Evolutionary conservation across 2,329 filamentous ascomycete genomes (phyloP), one percentile per base, ranked within the genome.

Genomic region (Neurospora crassa): DNA sequence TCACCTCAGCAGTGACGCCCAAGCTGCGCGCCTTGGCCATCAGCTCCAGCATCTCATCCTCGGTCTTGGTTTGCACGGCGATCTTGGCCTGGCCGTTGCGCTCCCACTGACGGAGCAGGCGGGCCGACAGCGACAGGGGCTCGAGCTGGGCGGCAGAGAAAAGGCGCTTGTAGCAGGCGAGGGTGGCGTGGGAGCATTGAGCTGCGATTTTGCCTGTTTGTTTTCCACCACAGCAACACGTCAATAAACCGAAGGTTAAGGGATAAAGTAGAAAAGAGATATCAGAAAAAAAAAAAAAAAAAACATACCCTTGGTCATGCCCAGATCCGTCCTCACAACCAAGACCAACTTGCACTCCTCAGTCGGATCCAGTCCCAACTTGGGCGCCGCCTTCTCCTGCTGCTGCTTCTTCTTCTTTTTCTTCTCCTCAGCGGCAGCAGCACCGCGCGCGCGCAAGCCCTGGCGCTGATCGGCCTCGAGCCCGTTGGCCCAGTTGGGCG

Each of bases 331-430:
- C 79, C 96, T 85, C 70, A 98, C 95, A 4, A 97, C 93, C 42
- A 99, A 84, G 16, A 97, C 93, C 71, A 98, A 85, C 83, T 98
- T 98, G 84, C 95, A 97, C 81, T 97, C 94, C 81, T 97, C 94
- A 34, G 83, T 85, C 67, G 76, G 72, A 47, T 81, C 83, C 24
- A 76, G 74, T 37, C 34, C 34, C 34, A 37, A 37, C 34, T 37
- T 37, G 34, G 34, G 34, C 34, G 34, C 34, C 34, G 34, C 74
- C 24, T 74, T 82, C 78, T 83, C 74, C 24, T 74, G 81, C 78
- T 83, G 83, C 73, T 79, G 81, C 78, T 83, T 83, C 73, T 79
- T 82, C 76, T 85, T 76, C 76, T 86, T 82, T 45, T 78, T 83
- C 69, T 77, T 76, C 69, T 78, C 78, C 45, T 16, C 74, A 5